Percentiles rank a stretch among this genome's conserved stretches.
phyloP scores from a whole-genome alignment of 257 asterid genomes.

The Linaria vulgaris region DNA sequence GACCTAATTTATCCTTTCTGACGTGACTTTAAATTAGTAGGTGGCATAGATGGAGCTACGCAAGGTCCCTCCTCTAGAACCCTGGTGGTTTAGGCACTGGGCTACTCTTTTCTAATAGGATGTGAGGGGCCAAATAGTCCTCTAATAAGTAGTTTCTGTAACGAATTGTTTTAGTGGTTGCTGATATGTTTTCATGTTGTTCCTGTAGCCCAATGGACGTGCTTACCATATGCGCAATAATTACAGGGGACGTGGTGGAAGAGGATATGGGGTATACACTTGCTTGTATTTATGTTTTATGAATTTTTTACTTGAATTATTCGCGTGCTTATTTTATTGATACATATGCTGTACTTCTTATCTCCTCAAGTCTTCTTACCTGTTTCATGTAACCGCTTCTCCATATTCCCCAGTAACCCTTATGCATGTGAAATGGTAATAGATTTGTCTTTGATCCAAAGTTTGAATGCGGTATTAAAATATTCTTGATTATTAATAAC shows the following conservation, averaged over 20 bases:
- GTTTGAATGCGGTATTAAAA: background rate
- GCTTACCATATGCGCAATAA: conserved; percentile 53
- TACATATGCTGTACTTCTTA: conserved; percentile 10
- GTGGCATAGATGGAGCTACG: background rate
- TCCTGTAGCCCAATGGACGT: conserved; percentile 68
- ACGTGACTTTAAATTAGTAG: background rate
- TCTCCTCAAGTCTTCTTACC: background rate
- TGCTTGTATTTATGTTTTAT: conserved; percentile 9
- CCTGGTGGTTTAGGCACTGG: background rate
- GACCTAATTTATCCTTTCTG: background rate
- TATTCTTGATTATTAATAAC: background rate
- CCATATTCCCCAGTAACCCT: background rate
- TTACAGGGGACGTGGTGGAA: conserved; percentile 94
- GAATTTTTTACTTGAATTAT: background rate
- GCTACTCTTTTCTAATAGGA: background rate
- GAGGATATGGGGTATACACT: conserved; percentile 71
- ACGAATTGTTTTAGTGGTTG: conserved; percentile 15
- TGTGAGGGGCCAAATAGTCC: conserved; percentile 3
- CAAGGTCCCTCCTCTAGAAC: background rate
- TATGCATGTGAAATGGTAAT: background rate
- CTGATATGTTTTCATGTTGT: conserved; percentile 25
- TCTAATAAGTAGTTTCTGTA: too few relatives aligned
- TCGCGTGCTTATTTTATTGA: background rate
- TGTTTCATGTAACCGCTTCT: background rate
- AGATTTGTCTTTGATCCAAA: background rate